Evolutionary conservation across 257 asterid species (phyloP), one percentile per base, ranked within the genome.

Genomic region (Salvia splendens): DNA sequence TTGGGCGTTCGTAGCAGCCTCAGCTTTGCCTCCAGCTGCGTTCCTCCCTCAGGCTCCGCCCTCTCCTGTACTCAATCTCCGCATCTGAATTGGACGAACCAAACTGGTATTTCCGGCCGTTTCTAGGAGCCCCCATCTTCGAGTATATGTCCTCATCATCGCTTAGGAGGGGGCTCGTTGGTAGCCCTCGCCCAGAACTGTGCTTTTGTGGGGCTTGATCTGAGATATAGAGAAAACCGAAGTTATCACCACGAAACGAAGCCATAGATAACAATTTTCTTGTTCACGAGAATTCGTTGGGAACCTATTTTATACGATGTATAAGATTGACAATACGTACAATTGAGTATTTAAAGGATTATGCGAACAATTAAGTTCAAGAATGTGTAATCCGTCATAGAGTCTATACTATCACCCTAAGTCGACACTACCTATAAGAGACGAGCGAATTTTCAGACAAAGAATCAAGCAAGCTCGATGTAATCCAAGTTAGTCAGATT

Each of bases 1-100:
- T 24, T 24, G 30, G 30, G 30, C 30, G 1, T 24, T 24, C 30
- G 30, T 24, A 24, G 30, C 30, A 24, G 59, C 81, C 78, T 81
- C 75, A 80, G 70, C 70, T 64, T 61, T 73, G 70, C 62, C 82
- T 57, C 73, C 78, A 48, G 77, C 14, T 67, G 2, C 81, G 80
- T 35, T 85, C 79, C 81, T 91, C 95, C 71, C 95, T 83, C 81
- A 84, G 73, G 85, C 96, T 91, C 54, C 92, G 77, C 28, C 96
- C 95, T 85, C 99, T 87, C 75, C 95, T 79, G 80, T 94, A 91
- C 73, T 94, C 99, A 5, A 94, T 74, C 79, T 91, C 98, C 35
- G 98, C 97, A 75, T 94, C 96, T 5, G 99, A 94, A 73, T 83
- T 88, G 45, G 97, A 91, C 42, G 81, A 81, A 38, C 96, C 96